Percentiles rank a stretch among this genome's conserved stretches.
phyloP scores from a whole-genome alignment of 306 rosid species.

The Neltuma alba region DNA sequence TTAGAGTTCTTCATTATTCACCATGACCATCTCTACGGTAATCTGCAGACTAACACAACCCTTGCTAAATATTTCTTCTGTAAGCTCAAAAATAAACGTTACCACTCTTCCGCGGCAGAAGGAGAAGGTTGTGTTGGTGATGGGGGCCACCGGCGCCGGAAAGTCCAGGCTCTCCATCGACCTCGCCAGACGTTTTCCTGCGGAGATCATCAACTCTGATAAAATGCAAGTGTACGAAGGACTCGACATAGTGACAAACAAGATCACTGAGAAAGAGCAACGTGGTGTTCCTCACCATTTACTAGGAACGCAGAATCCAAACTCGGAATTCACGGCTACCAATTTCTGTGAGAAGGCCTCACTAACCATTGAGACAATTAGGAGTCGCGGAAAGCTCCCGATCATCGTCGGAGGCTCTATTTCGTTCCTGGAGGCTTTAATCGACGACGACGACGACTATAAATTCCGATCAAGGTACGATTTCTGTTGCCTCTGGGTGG shows the following conservation, averaged over 20 bases:
- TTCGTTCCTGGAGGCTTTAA: slow-evolving; percentile 58
- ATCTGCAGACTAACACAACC: slow-evolving; percentile 45
- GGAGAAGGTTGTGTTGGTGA: slow-evolving; percentile 64
- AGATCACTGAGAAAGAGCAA: slow-evolving; percentile 57
- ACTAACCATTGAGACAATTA: slow-evolving; percentile 44
- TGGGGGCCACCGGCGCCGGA: slow-evolving; percentile 82
- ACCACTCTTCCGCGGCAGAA: slow-evolving; percentile 43
- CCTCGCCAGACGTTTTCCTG: slow-evolving; percentile 51
- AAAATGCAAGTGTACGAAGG: slow-evolving; percentile 79
- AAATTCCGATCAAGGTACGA: slow-evolving; percentile 48
- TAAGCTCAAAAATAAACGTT: slow-evolving; percentile 34
- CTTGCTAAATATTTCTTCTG: slow-evolving; percentile 39
- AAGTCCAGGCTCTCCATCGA: slow-evolving; percentile 68
- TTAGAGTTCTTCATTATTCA: background rate
- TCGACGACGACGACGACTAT: slow-evolving; percentile 42
- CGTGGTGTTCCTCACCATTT: slow-evolving; percentile 66
- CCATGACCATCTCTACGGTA: slow-evolving; percentile 42
- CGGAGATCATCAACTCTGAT: slow-evolving; percentile 73
- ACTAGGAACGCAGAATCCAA: slow-evolving; percentile 56
- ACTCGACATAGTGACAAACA: slow-evolving; percentile 66
- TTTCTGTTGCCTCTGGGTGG: slow-evolving; percentile 64
- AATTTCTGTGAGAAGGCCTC: slow-evolving; percentile 53
- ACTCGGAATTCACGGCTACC: slow-evolving; percentile 44
- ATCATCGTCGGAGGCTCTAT: slow-evolving; percentile 81
- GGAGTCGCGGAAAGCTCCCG: slow-evolving; percentile 48